Conservation (phyloP, 2,329 filamentous ascomycete species). For the Hymenoscyphus linearis region DNA sequence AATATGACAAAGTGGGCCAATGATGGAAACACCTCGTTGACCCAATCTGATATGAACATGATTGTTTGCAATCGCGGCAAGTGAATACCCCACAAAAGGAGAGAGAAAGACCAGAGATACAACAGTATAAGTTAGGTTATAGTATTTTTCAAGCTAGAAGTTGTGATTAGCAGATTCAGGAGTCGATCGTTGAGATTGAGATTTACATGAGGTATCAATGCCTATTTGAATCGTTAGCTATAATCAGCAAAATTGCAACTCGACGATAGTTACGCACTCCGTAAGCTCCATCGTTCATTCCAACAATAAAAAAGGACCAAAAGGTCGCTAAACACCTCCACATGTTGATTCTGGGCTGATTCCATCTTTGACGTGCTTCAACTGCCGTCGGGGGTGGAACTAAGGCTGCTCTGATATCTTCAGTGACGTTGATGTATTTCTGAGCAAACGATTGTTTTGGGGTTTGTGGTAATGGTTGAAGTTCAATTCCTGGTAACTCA, state of each 20-base stretch:
- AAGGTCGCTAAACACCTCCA: constrained; percentile 55
- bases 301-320: constrained; percentile 59
- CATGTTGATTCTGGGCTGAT: constrained; percentile 52
- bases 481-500: not conserved
- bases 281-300: constrained; percentile 62
- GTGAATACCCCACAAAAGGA: constrained; percentile 59
- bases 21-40: constrained; percentile 64
- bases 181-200: not conserved
- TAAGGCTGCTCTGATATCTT: constrained; percentile 10
- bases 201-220: constrained; percentile 40
- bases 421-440: constrained; percentile 7
- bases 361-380: constrained; percentile 53
- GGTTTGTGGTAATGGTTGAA: not conserved
- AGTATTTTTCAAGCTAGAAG: constrained; percentile 54
- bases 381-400: constrained; percentile 15
- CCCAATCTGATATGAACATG: constrained; percentile 52
- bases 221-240: constrained; percentile 28
- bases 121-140: constrained; percentile 54
- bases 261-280: constrained; percentile 42
- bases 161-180: not conserved
- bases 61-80: constrained; percentile 60
- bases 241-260: not conserved
- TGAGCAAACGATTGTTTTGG: not conserved
- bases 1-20: constrained; percentile 59
- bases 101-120: constrained; percentile 64